Evolutionary conservation across 352 stramenopile genomes (phyloP).

Genomic region (Globisporangium abappressorium): DNA sequence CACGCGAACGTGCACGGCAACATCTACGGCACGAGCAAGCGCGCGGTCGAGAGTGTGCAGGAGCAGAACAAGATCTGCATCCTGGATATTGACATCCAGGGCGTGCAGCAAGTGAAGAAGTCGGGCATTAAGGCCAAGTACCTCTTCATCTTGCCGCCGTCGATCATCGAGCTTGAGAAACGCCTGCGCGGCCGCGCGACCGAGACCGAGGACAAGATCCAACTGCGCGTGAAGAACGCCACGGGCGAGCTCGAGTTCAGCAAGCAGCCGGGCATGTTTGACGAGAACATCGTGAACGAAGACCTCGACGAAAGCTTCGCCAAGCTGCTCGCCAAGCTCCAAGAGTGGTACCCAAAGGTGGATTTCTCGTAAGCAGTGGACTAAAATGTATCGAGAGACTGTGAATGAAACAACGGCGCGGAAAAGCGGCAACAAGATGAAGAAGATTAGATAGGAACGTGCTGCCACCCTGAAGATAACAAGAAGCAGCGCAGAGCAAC

Average conservation of each 20-base stretch:
- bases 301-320: slow-evolving; percentile 82
- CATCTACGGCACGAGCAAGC: slow-evolving; percentile 96
- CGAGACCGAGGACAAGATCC: slow-evolving; percentile 96
- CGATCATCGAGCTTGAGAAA: slow-evolving; percentile 93
- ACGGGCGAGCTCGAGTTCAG: slow-evolving; percentile 92
- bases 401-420: not conserved
- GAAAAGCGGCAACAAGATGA: not conserved
- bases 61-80: slow-evolving; percentile 96
- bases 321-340: slow-evolving; percentile 63
- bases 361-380: slow-evolving; percentile 38
- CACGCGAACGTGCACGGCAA: slow-evolving; percentile 97
- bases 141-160: slow-evolving; percentile 96
- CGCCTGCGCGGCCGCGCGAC: slow-evolving; percentile 93
- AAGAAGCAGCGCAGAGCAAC: not conserved
- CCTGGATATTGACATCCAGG: slow-evolving; percentile 98
- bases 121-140: slow-evolving; percentile 90
- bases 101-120: slow-evolving; percentile 93
- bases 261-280: slow-evolving; percentile 79
- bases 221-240: slow-evolving; percentile 92
- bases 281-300: slow-evolving; percentile 88
- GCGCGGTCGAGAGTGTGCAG: slow-evolving; percentile 90
- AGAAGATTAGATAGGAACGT: slow-evolving; percentile 10
- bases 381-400: not conserved
- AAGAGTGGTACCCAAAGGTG: slow-evolving; percentile 72
- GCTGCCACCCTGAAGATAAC: not conserved